phyloP scores from a whole-genome alignment of 148 eudicot species.

The Nepenthes mirabilis region DNA sequence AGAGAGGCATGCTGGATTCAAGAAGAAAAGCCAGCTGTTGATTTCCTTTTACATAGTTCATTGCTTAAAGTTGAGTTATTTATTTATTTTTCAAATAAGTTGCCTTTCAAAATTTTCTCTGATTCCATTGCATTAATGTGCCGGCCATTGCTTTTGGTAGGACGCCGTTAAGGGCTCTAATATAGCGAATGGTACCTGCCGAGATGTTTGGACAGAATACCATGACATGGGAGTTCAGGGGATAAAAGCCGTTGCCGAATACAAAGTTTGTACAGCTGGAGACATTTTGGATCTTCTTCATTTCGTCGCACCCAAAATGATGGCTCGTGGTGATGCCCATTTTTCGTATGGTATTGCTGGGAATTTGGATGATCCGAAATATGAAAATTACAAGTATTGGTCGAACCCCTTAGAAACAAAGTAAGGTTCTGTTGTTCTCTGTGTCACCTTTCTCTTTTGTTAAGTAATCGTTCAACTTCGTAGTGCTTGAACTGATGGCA shows the following conservation, averaged over 20 bases:
- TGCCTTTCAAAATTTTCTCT: not conserved
- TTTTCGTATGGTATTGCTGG: conserved; percentile 93
- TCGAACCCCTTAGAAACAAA: conserved; percentile 89
- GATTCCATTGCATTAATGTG: not conserved
- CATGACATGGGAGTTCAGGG: conserved; percentile 96
- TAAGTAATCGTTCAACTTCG: not conserved
- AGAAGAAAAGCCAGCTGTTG: no score
- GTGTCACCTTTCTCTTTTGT: not conserved
- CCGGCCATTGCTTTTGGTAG: conserved; percentile 19
- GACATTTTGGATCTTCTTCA: conserved; percentile 65
- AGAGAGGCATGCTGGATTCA: no score
- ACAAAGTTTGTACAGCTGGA: conserved; percentile 64
- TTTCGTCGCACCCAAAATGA: conserved; percentile 90
- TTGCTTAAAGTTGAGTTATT: not conserved
- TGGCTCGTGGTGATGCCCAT: conserved; percentile 77
- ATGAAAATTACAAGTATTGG: conserved; percentile 80
- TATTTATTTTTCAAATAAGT: not conserved
- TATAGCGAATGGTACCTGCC: conserved; percentile 59
- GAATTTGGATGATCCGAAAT: conserved; percentile 75
- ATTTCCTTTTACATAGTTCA: no score
- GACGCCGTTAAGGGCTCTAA: conserved; percentile 73
- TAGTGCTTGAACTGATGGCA: not conserved
- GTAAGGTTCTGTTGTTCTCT: conserved; percentile 21
- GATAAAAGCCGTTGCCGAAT: conserved; percentile 71
- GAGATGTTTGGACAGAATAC: conserved; percentile 94